These are phyloP conservation scores for Colletotrichum plurivorum DNA, from an alignment of 2,329 filamentous ascomycete genomes.

Conservation along the genomic window DNA sequence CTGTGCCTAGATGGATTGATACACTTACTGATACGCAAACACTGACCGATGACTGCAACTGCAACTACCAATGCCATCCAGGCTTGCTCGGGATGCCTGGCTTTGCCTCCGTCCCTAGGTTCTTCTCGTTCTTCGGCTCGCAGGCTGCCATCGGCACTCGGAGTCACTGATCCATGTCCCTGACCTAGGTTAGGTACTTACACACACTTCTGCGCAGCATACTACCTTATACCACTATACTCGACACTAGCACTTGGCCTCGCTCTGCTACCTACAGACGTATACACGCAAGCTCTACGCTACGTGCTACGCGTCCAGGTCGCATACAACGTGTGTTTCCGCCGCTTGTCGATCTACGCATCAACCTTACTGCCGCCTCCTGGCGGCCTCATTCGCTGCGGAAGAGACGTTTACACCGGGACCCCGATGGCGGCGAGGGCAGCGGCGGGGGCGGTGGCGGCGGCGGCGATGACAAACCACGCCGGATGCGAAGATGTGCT, in stretches of 20 bases:
- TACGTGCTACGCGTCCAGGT: too few species aligned
- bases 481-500: constrained; percentile 16
- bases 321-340: too few species aligned
- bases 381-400: too few species aligned
- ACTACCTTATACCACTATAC: too few species aligned
- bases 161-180: constrained; percentile 20
- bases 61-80: constrained; percentile 9
- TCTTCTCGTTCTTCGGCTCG: not conserved
- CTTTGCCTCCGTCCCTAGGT: not conserved
- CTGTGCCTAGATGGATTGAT: too few species aligned
- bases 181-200: not conserved
- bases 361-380: too few species aligned
- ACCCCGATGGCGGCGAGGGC: constrained; percentile 4
- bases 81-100: constrained; percentile 3
- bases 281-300: too few species aligned
- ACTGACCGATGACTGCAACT: not conserved
- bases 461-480: constrained; percentile 16
- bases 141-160: not conserved
- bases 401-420: too few species aligned
- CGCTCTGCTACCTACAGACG: too few species aligned
- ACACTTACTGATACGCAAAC: not conserved
- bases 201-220: too few species aligned
- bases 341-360: too few species aligned
- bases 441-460: constrained; percentile 11
- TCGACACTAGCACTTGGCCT: too few species aligned